Base-by-base conservation (phyloP, 306 rosid species). In the Delonix regia region DNA sequence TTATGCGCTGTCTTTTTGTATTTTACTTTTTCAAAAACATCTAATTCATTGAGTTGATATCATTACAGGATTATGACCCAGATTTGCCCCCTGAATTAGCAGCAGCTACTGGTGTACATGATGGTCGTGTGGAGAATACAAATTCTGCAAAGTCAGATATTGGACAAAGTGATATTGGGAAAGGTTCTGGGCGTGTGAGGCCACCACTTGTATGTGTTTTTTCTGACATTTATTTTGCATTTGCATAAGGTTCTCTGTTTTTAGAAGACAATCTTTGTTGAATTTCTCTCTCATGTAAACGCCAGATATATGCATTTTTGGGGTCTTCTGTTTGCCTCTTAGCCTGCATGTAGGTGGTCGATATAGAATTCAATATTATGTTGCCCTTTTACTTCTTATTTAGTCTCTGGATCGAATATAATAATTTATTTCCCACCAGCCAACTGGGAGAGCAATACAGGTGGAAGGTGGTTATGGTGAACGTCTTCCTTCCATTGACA, bases 51-150 rank as follows among this genome's bases (percentile, higher is more conserved):
- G 24, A 41, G 45, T 79, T 75, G 68, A 78, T 77, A 44, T 73
- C 63, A 41, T 78, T 75, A 27, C 89, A 96, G 99, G 97, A 92
- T 62, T 96, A 91, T 77, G 99, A 96, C 83, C 99, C 99, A 47
- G 99, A 96, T 88, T 85, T 96, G 80, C 99, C 99, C 80, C 99
- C 99, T 16, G 99, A 96, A 86, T 83, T 96, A 81, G 99, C 97
- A 59, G 98, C 98, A 57, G 99, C 98, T 65, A 67, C 98, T 66
- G 97, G 98, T 62, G 65, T 86, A 77, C 99, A 85, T 19, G 97
- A 93, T 41, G 83, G 56, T 74, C 72, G 89, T 55, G 69, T 76
- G 75, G 98, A 85, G 69, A 87, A 87, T 84, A 62, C 87, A 73
- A 86, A 84, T 84, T 76, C 82, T 69, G 82, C 82, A 36, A 96